phyloP scores from a whole-genome alignment of 2,329 filamentous ascomycete species.

The Ceratocystis eucalypticola region DNA sequence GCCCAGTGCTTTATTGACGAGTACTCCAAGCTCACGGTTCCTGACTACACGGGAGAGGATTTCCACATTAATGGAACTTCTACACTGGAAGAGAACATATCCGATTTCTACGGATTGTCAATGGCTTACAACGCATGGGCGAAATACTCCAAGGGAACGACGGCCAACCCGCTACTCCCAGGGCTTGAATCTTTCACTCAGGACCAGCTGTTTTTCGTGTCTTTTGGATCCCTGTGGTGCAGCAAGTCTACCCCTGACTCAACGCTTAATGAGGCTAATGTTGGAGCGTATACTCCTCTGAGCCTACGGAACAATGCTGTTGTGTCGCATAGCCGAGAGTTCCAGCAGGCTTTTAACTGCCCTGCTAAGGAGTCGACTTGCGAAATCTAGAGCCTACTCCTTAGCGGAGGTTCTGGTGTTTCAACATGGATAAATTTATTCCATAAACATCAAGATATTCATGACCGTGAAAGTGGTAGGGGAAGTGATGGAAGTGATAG shows the following conservation, averaged over 20 bases:
- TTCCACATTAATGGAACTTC: slow-evolving; percentile 46
- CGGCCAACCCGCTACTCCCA: slow-evolving; percentile 41
- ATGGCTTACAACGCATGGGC: slow-evolving; percentile 54
- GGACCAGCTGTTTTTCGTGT: slow-evolving; percentile 57
- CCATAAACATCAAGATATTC: no score
- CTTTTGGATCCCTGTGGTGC: slow-evolving; percentile 54
- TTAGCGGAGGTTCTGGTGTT: no score
- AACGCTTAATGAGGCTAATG: neutral
- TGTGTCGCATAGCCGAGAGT: neutral
- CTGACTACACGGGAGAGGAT: neutral
- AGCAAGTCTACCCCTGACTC: slow-evolving; percentile 34
- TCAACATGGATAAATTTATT: no score
- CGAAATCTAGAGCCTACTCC: neutral
- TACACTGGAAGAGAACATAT: slow-evolving; percentile 58
- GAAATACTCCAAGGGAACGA: slow-evolving; percentile 35
- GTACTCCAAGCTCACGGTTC: slow-evolving; percentile 39
- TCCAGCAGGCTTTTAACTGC: neutral
- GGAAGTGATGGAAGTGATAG: no score
- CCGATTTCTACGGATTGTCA: slow-evolving; percentile 53
- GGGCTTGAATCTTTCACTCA: slow-evolving; percentile 49
- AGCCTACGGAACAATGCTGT: neutral
- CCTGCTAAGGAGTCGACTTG: neutral
- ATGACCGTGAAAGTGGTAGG: no score
- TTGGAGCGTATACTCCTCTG: neutral
- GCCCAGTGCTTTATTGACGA: slow-evolving; percentile 54